Evolutionary conservation across 352 stramenopile species (phyloP), one percentile per base, ranked within the genome.

Genomic region (Globisporangium camurandrum): DNA sequence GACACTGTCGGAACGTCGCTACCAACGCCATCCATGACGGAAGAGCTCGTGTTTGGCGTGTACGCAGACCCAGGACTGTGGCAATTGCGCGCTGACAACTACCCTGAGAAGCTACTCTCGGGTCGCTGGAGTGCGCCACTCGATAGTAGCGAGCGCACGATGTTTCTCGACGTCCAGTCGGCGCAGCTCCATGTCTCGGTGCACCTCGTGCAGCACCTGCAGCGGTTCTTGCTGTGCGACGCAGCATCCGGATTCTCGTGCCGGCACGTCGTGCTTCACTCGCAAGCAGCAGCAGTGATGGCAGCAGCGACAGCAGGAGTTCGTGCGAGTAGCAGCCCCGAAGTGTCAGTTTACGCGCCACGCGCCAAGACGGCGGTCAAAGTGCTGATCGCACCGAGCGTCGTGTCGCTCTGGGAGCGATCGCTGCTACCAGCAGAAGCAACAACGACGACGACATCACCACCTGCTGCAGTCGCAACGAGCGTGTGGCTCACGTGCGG

Each of bases 131-230:
- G 59, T 42, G 64, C 64, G 43, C n/a, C n/a, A n/a, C 57, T 59
- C 10, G 51, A 68, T 7, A 20, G 27, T 6, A 54, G 51, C 1
- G 69, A 84, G 31, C 51, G 61, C 34, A 78, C 64, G 4, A 30
- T 79, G 4, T 88, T 90, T 33, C 42, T 93, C 36, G 79, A 93
- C 45, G 51, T 90, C 0, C 82, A 89, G 64, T 66, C 71, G 3
- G 73, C 75, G 36, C 82, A 93, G 53, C 51, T 75, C 33, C 76
- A 93, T 47, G 16, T 87, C 24, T 89, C 82, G 11, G 48, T 62
- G 28, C 62, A 74, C 36, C 68, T 87, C 16, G n/a, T 88, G 8
- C 20, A 69, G 31, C 44, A 56, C 1, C 22, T 83, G 1, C 30
- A 44, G 47, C 44, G 43, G 37, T 84, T 84, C 26, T 14, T 44